phyloP scores from a whole-genome alignment of 495 filamentous ascomycete species.

The Pyronema omphalodes region DNA sequence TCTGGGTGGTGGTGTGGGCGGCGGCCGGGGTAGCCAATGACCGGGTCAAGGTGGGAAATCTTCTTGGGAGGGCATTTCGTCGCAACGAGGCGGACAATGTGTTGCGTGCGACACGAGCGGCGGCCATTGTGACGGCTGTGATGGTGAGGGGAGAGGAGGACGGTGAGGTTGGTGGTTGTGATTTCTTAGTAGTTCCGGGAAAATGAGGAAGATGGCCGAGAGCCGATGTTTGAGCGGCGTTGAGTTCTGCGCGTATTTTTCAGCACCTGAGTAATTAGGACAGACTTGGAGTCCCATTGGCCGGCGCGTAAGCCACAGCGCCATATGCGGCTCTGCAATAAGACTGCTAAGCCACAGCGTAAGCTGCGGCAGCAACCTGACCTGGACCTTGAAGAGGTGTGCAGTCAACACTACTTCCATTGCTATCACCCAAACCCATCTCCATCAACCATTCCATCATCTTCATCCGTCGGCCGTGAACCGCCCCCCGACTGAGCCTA shows the following conservation, averaged over 20 bases:
- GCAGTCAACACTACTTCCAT: neutral
- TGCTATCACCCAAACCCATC: neutral
- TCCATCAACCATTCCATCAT: conserved; percentile 3
- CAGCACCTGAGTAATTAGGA: conserved; percentile 6
- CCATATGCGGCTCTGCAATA: neutral
- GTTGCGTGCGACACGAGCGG: conserved; percentile 21
- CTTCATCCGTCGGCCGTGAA: neutral
- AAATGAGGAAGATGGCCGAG: conserved; percentile 6
- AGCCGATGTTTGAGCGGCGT: neutral
- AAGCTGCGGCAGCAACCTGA: too few species aligned
- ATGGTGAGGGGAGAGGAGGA: neutral
- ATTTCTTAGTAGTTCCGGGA: neutral
- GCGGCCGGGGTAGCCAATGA: conserved; percentile 19
- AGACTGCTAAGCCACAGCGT: neutral
- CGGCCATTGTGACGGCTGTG: conserved; percentile 22
- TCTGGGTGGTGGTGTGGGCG: conserved; percentile 53
- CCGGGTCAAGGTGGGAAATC: conserved; percentile 18
- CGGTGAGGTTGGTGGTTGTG: neutral
- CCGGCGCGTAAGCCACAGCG: neutral
- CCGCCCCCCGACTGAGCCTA: neutral
- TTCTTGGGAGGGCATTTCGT: conserved; percentile 14
- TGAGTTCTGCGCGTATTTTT: neutral
- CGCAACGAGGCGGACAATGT: conserved; percentile 14
- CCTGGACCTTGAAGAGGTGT: too few species aligned
- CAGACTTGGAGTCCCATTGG: neutral